Evolutionary conservation across 768 basidiomycete species (phyloP).

Genomic region (Naganishia onofrii): DNA sequence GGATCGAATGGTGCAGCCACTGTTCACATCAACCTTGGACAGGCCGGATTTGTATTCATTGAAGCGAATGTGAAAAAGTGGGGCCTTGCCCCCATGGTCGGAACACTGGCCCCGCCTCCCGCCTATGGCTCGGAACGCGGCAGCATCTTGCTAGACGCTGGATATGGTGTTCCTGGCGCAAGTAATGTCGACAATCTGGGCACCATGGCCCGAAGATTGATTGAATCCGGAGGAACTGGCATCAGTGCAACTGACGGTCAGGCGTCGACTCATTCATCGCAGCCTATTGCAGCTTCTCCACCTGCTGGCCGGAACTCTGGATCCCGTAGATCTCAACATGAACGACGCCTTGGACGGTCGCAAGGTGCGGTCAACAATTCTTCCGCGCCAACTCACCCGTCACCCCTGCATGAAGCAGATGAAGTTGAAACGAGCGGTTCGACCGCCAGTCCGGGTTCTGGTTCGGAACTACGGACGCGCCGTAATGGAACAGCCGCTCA

Average conservation of each 20-base stretch:
- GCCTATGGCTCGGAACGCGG: conserved; percentile 97
- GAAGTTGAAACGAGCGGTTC: background rate
- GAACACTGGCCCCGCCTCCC: conserved; percentile 93
- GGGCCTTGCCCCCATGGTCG: conserved; percentile 95
- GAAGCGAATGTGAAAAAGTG: conserved; percentile 99
- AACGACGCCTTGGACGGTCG: conserved; percentile 4
- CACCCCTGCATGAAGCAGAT: conserved; percentile 3
- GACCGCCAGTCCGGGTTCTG: background rate
- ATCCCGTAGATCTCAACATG: conserved; percentile 1
- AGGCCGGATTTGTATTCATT: conserved; percentile 97
- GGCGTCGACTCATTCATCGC: background rate
- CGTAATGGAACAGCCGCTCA: conserved; percentile 52
- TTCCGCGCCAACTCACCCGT: background rate
- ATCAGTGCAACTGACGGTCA: background rate
- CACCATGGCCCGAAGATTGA: conserved; percentile 24
- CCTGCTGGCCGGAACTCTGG: background rate
- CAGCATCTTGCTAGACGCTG: conserved; percentile 89
- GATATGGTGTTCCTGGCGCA: conserved; percentile 57
- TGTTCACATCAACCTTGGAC: conserved; percentile 95
- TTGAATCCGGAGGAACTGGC: conserved; percentile 6
- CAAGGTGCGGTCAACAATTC: conserved; percentile 17
- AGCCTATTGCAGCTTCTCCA: background rate
- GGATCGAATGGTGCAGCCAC: conserved; percentile 95
- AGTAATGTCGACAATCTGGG: conserved; percentile 21
- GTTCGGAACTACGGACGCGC: background rate